Conservation (phyloP, 768 basidiomycete genomes). For the Myochromella boudieri region DNA sequence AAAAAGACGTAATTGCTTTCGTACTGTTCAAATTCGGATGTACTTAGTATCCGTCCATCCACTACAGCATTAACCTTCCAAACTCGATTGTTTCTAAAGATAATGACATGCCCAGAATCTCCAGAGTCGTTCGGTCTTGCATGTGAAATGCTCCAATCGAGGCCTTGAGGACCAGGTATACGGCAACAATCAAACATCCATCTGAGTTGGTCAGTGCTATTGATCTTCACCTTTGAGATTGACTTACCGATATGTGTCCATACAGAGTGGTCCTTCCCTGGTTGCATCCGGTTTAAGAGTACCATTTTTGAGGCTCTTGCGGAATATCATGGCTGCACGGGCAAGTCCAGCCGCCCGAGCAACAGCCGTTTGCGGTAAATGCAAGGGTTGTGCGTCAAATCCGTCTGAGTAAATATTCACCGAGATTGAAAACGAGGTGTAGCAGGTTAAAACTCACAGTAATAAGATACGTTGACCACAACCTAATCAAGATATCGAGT, state of each 20-base stretch:
- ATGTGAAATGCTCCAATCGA: conserved; percentile 77
- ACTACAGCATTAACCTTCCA: conserved; percentile 75
- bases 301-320: conserved; percentile 67
- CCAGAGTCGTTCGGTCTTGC: conserved; percentile 56
- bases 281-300: conserved; percentile 62
- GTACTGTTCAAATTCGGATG: conserved; percentile 64
- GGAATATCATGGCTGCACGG: conserved; percentile 72
- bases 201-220: conserved; percentile 31
- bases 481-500: conserved; percentile 38
- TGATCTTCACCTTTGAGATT: background rate
- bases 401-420: conserved; percentile 56
- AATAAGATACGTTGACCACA: conserved; percentile 92
- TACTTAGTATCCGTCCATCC: conserved; percentile 59
- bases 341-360: conserved; percentile 73
- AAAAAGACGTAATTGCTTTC: conserved; percentile 7
- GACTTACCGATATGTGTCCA: conserved; percentile 80
- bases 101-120: conserved; percentile 76
- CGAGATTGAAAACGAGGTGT: background rate
- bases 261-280: conserved; percentile 73
- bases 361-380: conserved; percentile 55
- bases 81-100: conserved; percentile 79
- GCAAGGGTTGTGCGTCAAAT: conserved; percentile 64
- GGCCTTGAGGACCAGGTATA: conserved; percentile 67
- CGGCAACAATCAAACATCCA: conserved; percentile 95
- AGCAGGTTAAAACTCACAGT: conserved; percentile 57